phyloP scores from a whole-genome alignment of 2,329 filamentous ascomycete species.

The Alternaria postmessia region DNA sequence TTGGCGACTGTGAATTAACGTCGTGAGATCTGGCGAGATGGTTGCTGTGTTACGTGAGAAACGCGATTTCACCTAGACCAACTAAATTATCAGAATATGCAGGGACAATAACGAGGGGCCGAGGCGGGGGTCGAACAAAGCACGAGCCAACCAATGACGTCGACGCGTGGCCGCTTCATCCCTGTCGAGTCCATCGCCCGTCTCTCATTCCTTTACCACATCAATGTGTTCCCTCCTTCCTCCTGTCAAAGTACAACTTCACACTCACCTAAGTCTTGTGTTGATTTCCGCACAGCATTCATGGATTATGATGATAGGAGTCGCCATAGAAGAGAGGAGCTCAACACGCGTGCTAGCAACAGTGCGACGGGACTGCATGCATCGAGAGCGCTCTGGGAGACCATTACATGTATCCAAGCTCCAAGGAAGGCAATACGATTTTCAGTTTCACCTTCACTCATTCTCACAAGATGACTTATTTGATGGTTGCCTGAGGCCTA shows the following conservation, averaged over 20 bases:
- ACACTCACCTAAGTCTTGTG: background rate
- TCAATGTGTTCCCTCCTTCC: background rate
- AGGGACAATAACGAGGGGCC: slow-evolving; percentile 6
- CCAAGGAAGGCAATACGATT: background rate
- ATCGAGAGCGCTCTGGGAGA: background rate
- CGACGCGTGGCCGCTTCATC: background rate
- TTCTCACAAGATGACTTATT: background rate
- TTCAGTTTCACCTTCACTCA: background rate
- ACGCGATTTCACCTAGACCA: slow-evolving; percentile 3
- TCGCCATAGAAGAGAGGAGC: background rate
- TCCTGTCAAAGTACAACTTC: background rate
- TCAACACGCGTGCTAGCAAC: background rate
- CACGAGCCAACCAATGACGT: slow-evolving; percentile 13
- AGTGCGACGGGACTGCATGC: background rate
- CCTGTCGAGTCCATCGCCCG: background rate
- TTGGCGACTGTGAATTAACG: background rate
- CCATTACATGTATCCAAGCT: background rate
- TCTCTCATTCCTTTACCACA: background rate
- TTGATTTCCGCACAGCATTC: background rate
- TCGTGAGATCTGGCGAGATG: background rate
- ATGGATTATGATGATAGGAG: background rate
- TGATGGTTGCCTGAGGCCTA: background rate
- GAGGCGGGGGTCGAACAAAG: slow-evolving; percentile 4
- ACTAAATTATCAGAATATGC: slow-evolving; percentile 13
- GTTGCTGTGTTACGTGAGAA: background rate